A percentile compares a stretch with the other conserved stretches of the same genome.
phyloP scores from a whole-genome alignment of 257 asterid species.

The Penstemon newberryi region DNA sequence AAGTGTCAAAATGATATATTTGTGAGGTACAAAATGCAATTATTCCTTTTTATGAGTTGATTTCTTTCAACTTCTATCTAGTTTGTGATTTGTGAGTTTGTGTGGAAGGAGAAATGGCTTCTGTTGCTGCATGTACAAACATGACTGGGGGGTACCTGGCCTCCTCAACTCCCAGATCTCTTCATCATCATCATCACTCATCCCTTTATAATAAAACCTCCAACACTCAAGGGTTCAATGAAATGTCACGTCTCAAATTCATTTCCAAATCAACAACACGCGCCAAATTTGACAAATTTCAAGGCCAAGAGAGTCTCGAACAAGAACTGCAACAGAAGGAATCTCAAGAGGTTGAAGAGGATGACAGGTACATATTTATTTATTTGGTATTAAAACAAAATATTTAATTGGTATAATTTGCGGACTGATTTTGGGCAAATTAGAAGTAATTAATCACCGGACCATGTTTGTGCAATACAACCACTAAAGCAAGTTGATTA shows the following conservation, averaged over 20 bases:
- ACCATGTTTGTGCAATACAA: neutral
- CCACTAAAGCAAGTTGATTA: slow-evolving; percentile 6
- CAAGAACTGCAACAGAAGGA: slow-evolving; percentile 28
- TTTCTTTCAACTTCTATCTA: neutral
- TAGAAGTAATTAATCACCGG: too few relatives aligned
- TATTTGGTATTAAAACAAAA: neutral
- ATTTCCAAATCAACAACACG: slow-evolving; percentile 33
- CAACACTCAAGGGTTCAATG: slow-evolving; percentile 20
- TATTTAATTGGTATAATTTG: neutral
- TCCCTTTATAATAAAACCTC: slow-evolving; percentile 14
- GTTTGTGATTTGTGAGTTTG: neutral
- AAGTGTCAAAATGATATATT: too few relatives aligned
- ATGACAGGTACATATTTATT: slow-evolving; percentile 53
- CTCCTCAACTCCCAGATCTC: slow-evolving; percentile 39
- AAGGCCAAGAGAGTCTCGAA: slow-evolving; percentile 47
- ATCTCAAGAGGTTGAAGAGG: slow-evolving; percentile 53
- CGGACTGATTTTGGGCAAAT: too few relatives aligned
- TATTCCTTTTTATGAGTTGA: too few relatives aligned
- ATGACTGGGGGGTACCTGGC: slow-evolving; percentile 33
- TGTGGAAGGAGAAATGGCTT: slow-evolving; percentile 50
- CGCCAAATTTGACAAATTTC: slow-evolving; percentile 82
- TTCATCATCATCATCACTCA: slow-evolving; percentile 37
- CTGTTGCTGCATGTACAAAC: slow-evolving; percentile 42
- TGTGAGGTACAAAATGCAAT: too few relatives aligned
- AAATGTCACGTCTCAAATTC: slow-evolving; percentile 32